A percentile compares a stretch with the other conserved stretches of the same genome.
phyloP scores from a whole-genome alignment of 768 basidiomycete species.

The Lyophyllum semitale region DNA sequence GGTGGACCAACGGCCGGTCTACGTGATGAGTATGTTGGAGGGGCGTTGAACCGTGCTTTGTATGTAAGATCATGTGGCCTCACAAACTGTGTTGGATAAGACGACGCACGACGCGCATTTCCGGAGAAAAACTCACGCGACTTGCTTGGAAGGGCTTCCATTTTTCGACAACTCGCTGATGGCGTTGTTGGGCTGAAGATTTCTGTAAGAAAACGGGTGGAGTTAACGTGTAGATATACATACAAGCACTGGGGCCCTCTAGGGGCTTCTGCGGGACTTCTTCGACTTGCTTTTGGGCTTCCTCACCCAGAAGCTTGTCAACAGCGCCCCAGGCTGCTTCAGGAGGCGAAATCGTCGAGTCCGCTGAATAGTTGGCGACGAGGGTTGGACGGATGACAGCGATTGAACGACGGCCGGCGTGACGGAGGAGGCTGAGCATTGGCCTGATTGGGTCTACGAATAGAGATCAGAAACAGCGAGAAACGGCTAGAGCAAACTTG shows the following conservation, averaged over 20 bases:
- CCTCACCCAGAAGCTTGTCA: neutral
- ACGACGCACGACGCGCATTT: neutral
- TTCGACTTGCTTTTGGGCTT: neutral
- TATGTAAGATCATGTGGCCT: slow-evolving; percentile 30
- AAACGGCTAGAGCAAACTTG: neutral
- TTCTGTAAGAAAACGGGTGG: slow-evolving; percentile 2
- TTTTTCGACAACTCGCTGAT: neutral
- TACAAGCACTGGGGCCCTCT: neutral
- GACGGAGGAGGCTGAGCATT: slow-evolving; percentile 21
- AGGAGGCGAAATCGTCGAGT: neutral
- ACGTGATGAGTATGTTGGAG: slow-evolving; percentile 17
- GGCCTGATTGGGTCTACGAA: neutral
- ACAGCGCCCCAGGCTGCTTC: neutral
- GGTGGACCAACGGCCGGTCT: slow-evolving; percentile 56
- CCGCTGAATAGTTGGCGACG: slow-evolving; percentile 8
- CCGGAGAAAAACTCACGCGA: slow-evolving; percentile 17
- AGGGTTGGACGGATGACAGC: slow-evolving; percentile 2
- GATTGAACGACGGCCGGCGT: slow-evolving; percentile 7
- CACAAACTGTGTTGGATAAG: slow-evolving; percentile 14
- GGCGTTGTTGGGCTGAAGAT: neutral
- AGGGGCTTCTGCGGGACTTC: neutral
- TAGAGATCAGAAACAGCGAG: slow-evolving; percentile 1
- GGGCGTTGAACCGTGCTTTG: slow-evolving; percentile 27
- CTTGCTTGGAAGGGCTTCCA: slow-evolving; percentile 23
- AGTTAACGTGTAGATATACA: neutral